Conservation (phyloP, 805 yeast species). For the Kodamaea lidongshanica region DNA sequence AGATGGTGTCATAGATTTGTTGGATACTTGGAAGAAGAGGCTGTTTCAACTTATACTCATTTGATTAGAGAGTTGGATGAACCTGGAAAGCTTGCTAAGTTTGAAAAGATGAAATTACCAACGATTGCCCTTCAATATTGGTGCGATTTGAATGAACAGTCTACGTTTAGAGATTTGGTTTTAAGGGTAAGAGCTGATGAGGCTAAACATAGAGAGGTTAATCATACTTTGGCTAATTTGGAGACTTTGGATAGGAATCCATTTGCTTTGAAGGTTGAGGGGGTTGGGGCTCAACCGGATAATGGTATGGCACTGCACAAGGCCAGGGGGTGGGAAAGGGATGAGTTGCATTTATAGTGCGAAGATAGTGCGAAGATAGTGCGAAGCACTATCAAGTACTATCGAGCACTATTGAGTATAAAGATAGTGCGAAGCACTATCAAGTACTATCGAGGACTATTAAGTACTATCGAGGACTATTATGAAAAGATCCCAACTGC, state of each 20-base stretch:
- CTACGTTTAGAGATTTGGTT: constrained; percentile 54
- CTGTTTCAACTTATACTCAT: constrained; percentile 63
- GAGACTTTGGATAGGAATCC: constrained; percentile 61
- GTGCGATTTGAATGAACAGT: constrained; percentile 45
- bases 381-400: no score
- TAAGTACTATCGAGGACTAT: no score
- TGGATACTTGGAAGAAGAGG: constrained; percentile 74
- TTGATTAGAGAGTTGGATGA: constrained; percentile 49
- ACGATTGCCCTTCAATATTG: constrained; percentile 60
- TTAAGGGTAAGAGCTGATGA: constrained; percentile 67
- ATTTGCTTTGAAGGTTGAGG: constrained; percentile 44
- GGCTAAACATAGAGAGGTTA: constrained; percentile 74
- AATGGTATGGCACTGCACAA: constrained; percentile 27
- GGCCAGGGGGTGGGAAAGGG: constrained; percentile 37
- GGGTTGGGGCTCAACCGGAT: constrained; percentile 33
- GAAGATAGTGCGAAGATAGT: no score
- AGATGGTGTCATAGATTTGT: constrained; percentile 68
- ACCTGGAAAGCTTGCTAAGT: constrained; percentile 42
- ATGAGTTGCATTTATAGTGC: constrained; percentile 27
- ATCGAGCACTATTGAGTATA: no score
- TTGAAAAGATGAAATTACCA: constrained; percentile 44
- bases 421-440: no score
- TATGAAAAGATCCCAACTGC: no score
- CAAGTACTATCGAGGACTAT: no score
- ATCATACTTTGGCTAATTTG: constrained; percentile 68